Evolutionary conservation across 495 filamentous ascomycete genomes (phyloP), one percentile per base, ranked within the genome.

Genomic region (Aspergillus sparsus): DNA sequence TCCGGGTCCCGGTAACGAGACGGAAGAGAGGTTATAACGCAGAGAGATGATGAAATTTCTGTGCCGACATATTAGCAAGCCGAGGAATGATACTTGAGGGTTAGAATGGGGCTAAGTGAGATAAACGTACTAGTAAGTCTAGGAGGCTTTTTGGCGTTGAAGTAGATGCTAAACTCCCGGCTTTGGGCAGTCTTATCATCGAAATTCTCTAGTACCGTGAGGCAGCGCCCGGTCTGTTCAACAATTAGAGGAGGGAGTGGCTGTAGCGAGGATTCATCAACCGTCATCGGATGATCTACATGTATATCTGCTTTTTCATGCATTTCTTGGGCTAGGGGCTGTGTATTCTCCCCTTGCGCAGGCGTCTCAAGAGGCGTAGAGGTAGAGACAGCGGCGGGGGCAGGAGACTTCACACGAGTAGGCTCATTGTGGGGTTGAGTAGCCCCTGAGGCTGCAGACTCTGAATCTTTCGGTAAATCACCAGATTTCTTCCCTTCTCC

Each of bases 1-100:
- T 79, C 80, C 0, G 89, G 88, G 65, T 96, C 91, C 37, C 85
- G 80, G 70, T 91, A 94, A 46, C 81, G 84, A 18, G 91, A 91
- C 42, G 88, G 86, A 50, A 89, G 83, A 63, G 86, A 85, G 8
- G 91, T 94, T 71, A 96, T 93, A 54, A 86, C 85, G 70, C 91
- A 96, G 50, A 87, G 79, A 69, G 71, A 80, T 69, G 68, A 75
- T 16, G 77, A 78, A 53, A 78, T 78, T 70, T 80, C 76, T 79
- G 42, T 53, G 34, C 21, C 9, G 34, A 9, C 7, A 45, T 45
- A 57, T 68, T 66, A 66, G 56, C 44, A 37, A 13, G 35, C 10
- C 12, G 15, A 3, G 34, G 10, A 7, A 46, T 33, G 31, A 32
- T 16, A 33, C 1, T 9, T 21, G 13, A 33, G n/a, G 34, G 44